These are phyloP conservation scores for Chaetothyriales sp. DNA, from an alignment of 2,329 filamentous ascomycete species.

Conservation along the genomic window DNA sequence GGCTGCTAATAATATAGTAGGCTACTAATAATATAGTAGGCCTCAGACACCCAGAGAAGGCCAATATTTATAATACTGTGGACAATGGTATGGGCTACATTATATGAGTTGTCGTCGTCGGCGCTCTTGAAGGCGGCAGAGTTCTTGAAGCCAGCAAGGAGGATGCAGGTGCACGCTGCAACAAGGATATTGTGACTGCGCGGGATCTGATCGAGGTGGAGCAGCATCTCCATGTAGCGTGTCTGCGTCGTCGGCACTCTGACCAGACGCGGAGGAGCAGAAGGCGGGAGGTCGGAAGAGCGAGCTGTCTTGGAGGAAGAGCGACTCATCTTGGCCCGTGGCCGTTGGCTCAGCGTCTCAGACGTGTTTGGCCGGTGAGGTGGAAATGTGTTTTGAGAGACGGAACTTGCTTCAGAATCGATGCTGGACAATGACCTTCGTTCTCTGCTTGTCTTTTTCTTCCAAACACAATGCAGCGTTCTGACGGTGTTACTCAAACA, in stretches of 20 bases:
- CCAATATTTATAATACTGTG: slow-evolving; percentile 26
- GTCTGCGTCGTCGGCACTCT: background rate
- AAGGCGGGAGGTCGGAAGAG: too few relatives aligned
- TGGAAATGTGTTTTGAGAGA: too few relatives aligned
- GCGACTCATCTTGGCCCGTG: too few relatives aligned
- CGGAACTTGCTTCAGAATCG: too few relatives aligned
- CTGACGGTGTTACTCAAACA: too few relatives aligned
- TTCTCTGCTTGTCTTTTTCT: too few relatives aligned
- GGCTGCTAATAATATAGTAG: too few relatives aligned
- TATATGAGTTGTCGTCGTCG: slow-evolving; percentile 18
- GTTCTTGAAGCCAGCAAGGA: slow-evolving; percentile 35
- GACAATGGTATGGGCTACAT: slow-evolving; percentile 21
- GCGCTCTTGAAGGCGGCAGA: slow-evolving; percentile 19
- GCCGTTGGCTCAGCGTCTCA: too few relatives aligned
- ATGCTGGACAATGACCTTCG: too few relatives aligned
- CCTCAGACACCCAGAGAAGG: slow-evolving; percentile 32
- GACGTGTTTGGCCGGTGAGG: too few relatives aligned
- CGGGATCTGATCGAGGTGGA: slow-evolving; percentile 23
- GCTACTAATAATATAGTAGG: slow-evolving; percentile 31
- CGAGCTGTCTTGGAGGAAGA: too few relatives aligned
- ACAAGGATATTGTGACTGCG: slow-evolving; percentile 32
- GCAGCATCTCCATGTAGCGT: slow-evolving; percentile 17
- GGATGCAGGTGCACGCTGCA: slow-evolving; percentile 34
- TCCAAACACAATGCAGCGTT: too few relatives aligned
- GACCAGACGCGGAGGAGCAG: background rate